Evolutionary conservation across 352 stramenopile species (phyloP), one percentile per base, ranked within the genome.

Genomic region (Achlya hypogyna): DNA sequence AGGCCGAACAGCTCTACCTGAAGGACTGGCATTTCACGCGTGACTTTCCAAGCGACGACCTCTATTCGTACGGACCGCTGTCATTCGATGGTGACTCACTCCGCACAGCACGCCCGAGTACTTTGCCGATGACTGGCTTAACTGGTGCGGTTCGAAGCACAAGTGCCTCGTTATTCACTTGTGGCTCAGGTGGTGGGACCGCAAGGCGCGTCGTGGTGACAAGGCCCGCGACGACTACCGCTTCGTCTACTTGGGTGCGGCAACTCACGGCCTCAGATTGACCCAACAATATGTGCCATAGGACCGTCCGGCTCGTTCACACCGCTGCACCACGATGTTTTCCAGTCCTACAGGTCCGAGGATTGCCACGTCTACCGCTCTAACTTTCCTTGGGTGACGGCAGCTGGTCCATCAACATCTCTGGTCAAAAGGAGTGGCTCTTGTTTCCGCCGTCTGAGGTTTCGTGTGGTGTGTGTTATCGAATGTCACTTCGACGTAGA

Each of bases 341-440:
- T 98, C 22, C 84, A 88, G 31, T 98, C 93, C 14, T 98, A 98
- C 77, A 98, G 84, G 84, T 88, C 69, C 60, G 31, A 29, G 59
- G 6, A 16, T 14, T 20, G 1, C 5, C 43, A 5, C 56, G 31
- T 25, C 20, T n/a, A n/a, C 32, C 5, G 5, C 9, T 63, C 25
- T 20, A 49, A 49, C 22, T 25, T 62, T n/a, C n/a, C n/a, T n/a
- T n/a, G n/a, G n/a, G n/a, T n/a, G 18, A 5, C 32, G 66, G 28
- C 43, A 94, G 93, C 42, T 99, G 96, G 96, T 98, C 88, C 5
- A 96, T 94, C 53, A 99, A 99, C 74, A 83, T 99, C 32, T 79
- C 79, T 34, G 96, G 96, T 2, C 82, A 73, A 23, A 99, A 99
- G 76, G 67, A 92, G 65, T 99, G 96, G 96, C 72, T 92, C 31